Base-by-base conservation (phyloP, 2,329 filamentous ascomycete species). In the Parasarocladium wereldwijsianum region DNA sequence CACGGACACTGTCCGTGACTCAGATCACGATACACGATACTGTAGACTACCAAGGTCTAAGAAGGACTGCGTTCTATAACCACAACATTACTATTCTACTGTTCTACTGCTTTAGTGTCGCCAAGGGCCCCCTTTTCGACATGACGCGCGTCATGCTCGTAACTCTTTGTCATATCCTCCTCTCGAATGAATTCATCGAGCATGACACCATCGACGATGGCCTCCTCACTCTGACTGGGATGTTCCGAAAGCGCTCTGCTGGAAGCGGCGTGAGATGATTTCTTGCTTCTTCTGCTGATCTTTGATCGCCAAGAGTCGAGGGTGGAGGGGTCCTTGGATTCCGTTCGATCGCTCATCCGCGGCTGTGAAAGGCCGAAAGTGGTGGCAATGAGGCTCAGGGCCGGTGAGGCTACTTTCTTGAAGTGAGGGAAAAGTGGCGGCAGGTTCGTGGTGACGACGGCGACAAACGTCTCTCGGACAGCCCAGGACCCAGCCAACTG, bases 351-450 rank as follows among this genome's bases (percentile, higher is more conserved):
- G 6, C 17, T 14, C 14, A 20, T 24, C 9, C 7, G 13, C 6
- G 19, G 24, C 21, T 19, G 25, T 16, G 29, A 32, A 16, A 25
- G 32, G 13, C 33, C 21, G 11, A 35, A 26, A 9, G 26, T 31
- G 24, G 29, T 35, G 9, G 12, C 21, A 20, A 35, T 30, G 19
- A 30, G 17, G 28, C 19, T 23, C 6, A 30, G 28, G 3, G 25
- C 26, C 14, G 26, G 26, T 16, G 29, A 12, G 19, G 24, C 14
- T 60, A 43, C 49, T 25, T 36, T 40, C 37, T 56, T 55, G 31
- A 64, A 33, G 2, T 64, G 44, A 6, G 62, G 57, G 44, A 62
- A 62, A 31, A 63, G 47, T 47, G 60, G 53, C 4, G 53, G 56
- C 3, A 59, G 43, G 38, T 60, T 60, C 6, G 56, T 60, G 1